Evolutionary conservation across 1,139 yeast genomes (phyloP).

Genomic region (Scheffersomyces titani): DNA sequence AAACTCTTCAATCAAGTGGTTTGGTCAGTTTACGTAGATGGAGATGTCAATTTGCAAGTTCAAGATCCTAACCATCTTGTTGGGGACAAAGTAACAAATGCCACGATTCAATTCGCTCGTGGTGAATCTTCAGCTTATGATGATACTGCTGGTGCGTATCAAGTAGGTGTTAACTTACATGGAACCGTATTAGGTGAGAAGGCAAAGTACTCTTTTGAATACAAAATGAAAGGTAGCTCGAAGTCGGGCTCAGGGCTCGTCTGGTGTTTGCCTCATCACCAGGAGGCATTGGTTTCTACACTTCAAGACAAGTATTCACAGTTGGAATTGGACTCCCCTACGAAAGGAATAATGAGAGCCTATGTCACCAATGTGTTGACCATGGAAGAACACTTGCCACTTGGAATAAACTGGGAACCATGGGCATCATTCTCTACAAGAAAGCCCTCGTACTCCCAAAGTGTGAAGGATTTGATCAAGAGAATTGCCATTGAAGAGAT

Average conservation of each 20-base stretch:
- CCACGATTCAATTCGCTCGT: conserved; percentile 47
- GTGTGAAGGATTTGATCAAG: conserved; percentile 39
- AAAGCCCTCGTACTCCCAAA: conserved; percentile 34
- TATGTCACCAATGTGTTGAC: conserved; percentile 50
- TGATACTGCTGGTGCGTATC: conserved; percentile 48
- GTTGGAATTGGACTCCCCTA: conserved; percentile 60
- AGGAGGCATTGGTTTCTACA: conserved; percentile 37
- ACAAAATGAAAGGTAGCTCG: conserved; percentile 30
- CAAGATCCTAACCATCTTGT: conserved; percentile 55
- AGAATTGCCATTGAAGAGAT: conserved; percentile 55
- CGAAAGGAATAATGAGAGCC: conserved; percentile 67
- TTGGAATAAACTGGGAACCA: conserved; percentile 56
- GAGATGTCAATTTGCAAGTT: conserved; percentile 41
- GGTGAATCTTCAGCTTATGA: conserved; percentile 51
- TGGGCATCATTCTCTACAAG: conserved; percentile 46
- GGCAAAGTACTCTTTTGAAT: conserved; percentile 33
- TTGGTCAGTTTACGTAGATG: conserved; percentile 42
- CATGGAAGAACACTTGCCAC: conserved; percentile 54
- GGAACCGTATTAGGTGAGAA: conserved; percentile 26
- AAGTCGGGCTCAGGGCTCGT: conserved; percentile 33
- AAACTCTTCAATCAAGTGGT: conserved; percentile 41
- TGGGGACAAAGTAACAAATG: conserved; percentile 32
- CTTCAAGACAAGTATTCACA: conserved; percentile 27
- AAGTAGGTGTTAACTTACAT: conserved; percentile 22
- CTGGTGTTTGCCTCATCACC: conserved; percentile 72